Evolutionary conservation across 2,329 filamentous ascomycete genomes (phyloP), one percentile per base, ranked within the genome.

Genomic region (Fusarium sp.): DNA sequence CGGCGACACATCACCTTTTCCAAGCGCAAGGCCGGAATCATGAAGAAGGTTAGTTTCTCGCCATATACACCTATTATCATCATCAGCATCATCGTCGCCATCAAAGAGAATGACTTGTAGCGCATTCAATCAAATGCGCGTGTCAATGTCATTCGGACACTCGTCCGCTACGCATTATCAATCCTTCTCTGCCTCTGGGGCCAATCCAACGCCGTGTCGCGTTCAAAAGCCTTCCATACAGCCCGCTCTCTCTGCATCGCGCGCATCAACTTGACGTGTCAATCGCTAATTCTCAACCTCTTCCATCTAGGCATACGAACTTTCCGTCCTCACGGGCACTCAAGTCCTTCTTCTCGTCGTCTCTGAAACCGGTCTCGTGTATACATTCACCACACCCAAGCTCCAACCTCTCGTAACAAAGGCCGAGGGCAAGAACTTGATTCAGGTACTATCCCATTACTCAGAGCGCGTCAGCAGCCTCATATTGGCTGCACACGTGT

Each of bases 1-100:
- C 95, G 97, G 87, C 94, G 97, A 74, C 97, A 99, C 88, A 99
- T 98, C 84, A 98, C 97, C 81, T 98, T 99, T 85, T 98, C 96
- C 79, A 99, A 99, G 92, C 95, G 97, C 84, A 99, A 99, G 89
- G 97, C 97, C 66, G 97, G 97, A 80, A 98, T 99, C 85, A 98
- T 99, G 97, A 98, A 99, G 90, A 98, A 98, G 95, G 97, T 98
- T 84, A 78, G 92, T 57, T 56, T 58, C 54, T 50, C 62, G 35
- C 20, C 30, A 16, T 30, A 20, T 32, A 66, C 43, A 52, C 37
- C 43, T 50, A 41, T 54, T 43, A 45, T 23, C 50, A 45, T 37
- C 30, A 60, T 48, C n/a, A 60, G 41, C 20, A 68, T 50, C 20
- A 23, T 52, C 20, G 4, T 34, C 25, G 43, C 52, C 11, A 34